Conservation (phyloP, 768 basidiomycete species). For the Boletus vermiculosoides region DNA sequence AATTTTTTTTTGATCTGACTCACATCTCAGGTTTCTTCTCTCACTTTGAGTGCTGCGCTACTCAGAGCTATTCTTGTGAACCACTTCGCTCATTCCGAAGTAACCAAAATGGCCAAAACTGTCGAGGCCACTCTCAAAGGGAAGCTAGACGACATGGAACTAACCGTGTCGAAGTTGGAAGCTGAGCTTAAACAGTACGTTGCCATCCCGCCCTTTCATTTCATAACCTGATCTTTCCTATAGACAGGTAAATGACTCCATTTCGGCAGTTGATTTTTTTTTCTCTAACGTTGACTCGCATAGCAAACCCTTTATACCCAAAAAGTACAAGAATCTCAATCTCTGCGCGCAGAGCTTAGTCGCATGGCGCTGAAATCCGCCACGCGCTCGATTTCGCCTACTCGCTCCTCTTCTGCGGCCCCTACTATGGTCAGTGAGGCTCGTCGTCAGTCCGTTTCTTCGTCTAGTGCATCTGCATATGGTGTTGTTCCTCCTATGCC, state of each 20-base stretch:
- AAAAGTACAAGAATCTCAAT: conserved; percentile 71
- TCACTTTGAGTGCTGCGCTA: conserved; percentile 73
- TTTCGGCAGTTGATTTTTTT: conserved; percentile 4
- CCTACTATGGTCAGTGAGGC: conserved; percentile 21
- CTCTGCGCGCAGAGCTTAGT: conserved; percentile 63
- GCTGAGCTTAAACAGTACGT: conserved; percentile 71
- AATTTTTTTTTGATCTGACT: conserved; percentile 5
- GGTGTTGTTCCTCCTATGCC: conserved; percentile 28
- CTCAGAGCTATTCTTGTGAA: conserved; percentile 83
- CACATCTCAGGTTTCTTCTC: conserved; percentile 53
- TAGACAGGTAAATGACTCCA: conserved; percentile 57
- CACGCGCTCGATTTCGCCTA: conserved; percentile 21
- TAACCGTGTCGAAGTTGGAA: conserved; percentile 57
- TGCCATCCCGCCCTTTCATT: conserved; percentile 10
- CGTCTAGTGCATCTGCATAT: conserved; percentile 37
- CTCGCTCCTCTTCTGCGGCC: conserved; percentile 28
- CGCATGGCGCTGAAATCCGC: conserved; percentile 43
- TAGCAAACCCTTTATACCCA: conserved; percentile 61
- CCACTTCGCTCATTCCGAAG: conserved; percentile 76
- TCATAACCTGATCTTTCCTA: conserved; percentile 20
- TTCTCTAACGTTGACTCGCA: conserved; percentile 18
- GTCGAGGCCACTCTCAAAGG: conserved; percentile 60
- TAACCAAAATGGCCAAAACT: conserved; percentile 62
- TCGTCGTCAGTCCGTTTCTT: conserved; percentile 33
- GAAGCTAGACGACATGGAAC: conserved; percentile 66